phyloP scores from a whole-genome alignment of 2,329 filamentous ascomycete genomes.

The Cryphonectria nitschkei region DNA sequence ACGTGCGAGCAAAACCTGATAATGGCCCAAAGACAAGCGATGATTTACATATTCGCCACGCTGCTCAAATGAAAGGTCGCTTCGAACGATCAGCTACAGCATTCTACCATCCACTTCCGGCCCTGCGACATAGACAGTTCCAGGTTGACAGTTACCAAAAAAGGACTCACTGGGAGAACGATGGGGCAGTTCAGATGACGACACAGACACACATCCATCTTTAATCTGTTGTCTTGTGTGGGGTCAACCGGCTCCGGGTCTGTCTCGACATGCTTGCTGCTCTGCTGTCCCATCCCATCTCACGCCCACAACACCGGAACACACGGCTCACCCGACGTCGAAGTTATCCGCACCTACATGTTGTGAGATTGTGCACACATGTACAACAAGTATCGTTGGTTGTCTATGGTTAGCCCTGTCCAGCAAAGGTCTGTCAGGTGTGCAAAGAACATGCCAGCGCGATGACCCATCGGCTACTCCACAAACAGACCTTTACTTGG shows the following conservation, averaged over 20 bases:
- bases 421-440: not conserved
- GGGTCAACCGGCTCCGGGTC: not conserved
- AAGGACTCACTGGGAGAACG: not conserved
- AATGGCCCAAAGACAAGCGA: not conserved
- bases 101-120: not conserved
- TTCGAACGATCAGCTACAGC: not conserved
- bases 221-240: not conserved
- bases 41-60: not conserved
- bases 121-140: not conserved
- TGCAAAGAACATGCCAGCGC: not conserved
- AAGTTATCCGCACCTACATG: not conserved
- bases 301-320: not conserved
- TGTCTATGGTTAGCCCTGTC: not conserved
- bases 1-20: not conserved
- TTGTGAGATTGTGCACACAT: not conserved
- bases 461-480: not conserved
- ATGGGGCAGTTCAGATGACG: not conserved
- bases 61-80: not conserved
- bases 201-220: no score
- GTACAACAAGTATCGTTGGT: not conserved
- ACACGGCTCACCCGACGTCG: not conserved
- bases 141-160: not conserved
- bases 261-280: not conserved
- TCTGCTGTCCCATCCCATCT: not conserved
- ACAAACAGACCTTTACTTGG: not conserved